phyloP scores from a whole-genome alignment of 2,329 filamentous ascomycete genomes.

The Aspergillus sp. region DNA sequence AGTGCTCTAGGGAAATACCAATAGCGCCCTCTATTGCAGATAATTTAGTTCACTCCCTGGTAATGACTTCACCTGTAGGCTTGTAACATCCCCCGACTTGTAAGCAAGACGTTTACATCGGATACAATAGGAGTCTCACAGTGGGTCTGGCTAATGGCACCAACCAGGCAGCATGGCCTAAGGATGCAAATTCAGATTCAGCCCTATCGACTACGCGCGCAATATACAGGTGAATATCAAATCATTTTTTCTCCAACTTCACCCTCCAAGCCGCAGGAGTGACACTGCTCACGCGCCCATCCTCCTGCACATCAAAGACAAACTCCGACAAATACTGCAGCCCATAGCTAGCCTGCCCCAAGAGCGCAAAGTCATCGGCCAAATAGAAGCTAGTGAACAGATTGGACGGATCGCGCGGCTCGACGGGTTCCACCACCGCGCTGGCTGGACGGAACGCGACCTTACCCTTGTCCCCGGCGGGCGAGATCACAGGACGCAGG shows the following conservation, averaged over 20 bases:
- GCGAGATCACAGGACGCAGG: conserved; percentile 22
- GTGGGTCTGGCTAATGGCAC: no score
- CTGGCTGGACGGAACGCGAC: conserved; percentile 20
- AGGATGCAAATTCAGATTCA: not conserved
- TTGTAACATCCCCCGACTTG: no score
- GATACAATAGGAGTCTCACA: no score
- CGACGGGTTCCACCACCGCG: conserved; percentile 8
- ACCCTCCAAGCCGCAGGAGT: conserved; percentile 19
- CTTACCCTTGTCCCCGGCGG: conserved; percentile 10
- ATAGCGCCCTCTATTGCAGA: no score
- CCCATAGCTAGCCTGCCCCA: conserved; percentile 26
- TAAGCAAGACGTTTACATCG: no score
- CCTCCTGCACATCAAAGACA: conserved; percentile 26
- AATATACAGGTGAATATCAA: not conserved
- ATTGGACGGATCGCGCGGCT: conserved; percentile 1
- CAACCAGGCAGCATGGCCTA: no score
- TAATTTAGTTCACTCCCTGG: no score
- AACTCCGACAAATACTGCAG: conserved; percentile 23
- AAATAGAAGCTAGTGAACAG: conserved; percentile 21
- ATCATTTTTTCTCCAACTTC: conserved; percentile 13
- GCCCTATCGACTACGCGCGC: no score
- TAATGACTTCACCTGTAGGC: no score
- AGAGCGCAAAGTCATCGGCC: conserved; percentile 15
- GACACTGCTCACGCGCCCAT: conserved; percentile 23
- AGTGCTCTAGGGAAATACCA: no score